Base-by-base conservation (phyloP, 768 basidiomycete genomes). In the Lenzites betulinus region DNA sequence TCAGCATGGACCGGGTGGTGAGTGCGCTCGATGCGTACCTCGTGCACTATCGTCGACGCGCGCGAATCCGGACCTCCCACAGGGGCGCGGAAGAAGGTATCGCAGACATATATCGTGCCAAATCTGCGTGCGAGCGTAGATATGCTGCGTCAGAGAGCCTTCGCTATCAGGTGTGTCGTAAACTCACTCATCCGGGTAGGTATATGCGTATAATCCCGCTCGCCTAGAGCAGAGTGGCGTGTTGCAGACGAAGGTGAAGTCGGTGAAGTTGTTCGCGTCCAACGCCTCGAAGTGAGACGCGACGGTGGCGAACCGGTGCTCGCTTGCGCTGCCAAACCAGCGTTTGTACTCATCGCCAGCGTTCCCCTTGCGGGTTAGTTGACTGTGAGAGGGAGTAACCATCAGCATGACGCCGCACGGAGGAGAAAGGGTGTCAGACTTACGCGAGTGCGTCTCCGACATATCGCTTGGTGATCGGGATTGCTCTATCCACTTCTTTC, bases 51-150 rank as follows among this genome's bases (percentile, higher is more conserved):
- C 28, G 62, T 63, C 18, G 49, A 51, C 7, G 44, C 62, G 68
- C 73, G 73, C 43, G 79, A 81, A 62, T 82, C 78, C 9, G 77
- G 79, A 28, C 81, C 81, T 12, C 73, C 77, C 47, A 61, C 48
- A 15, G 53, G 53, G 22, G 59, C 26, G 3, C 54, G 59, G 41
- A 49, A 60, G 59, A 55, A 60, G 16, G 15, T 36, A 18, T 36
- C 39, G 48, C 59, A 60, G 7, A 60, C 30, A n/a, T 60, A 33
- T 13, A 60, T 41, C 28, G 33, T 41, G 1, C 59, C 59, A 26
- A 60, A 60, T 3, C 59, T 54, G 15, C 8, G 25, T 12, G 18
- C 15, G 1, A 1, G 22, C 15, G 12, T 43, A 2, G 46, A 18
- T 8, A 36, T 3, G 18, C 25, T 23, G 22, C 15, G 7, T 8